Percentiles rank a stretch among this genome's conserved stretches.
phyloP scores from a whole-genome alignment of 1,284 basidiomycete species.

The Bondarzewia mesenterica region DNA sequence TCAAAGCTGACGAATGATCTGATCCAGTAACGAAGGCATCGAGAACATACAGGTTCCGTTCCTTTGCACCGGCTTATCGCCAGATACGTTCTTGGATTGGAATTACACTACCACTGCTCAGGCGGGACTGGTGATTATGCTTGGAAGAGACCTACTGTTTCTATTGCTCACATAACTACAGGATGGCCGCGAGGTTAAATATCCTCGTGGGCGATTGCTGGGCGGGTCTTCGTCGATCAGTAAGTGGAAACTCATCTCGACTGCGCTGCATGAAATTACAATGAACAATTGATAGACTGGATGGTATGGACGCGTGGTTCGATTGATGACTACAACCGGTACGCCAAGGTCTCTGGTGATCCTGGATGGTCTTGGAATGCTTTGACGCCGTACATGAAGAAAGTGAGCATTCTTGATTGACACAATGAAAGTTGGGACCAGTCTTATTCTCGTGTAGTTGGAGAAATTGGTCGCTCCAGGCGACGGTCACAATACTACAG shows the following conservation, averaged over 20 bases:
- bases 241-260: background rate
- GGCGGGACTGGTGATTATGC: slow-evolving; percentile 13
- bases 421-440: too few species aligned
- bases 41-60: slow-evolving; percentile 1
- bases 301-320: slow-evolving; percentile 24
- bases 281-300: too few species aligned
- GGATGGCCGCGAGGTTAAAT: slow-evolving; percentile 18
- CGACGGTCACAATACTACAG: slow-evolving; percentile 22
- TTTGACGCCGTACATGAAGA: slow-evolving; percentile 16
- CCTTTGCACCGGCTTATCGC: background rate
- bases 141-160: background rate
- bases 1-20: background rate
- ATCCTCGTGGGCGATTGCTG: slow-evolving; percentile 27
- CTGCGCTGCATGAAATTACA: background rate
- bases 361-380: slow-evolving; percentile 25
- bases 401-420: slow-evolving; percentile 17
- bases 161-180: background rate
- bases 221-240: slow-evolving; percentile 26
- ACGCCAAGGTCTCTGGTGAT: slow-evolving; percentile 19
- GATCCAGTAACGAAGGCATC: background rate
- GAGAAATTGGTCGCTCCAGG: slow-evolving; percentile 21
- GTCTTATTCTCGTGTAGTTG: slow-evolving; percentile 16
- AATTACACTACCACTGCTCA: slow-evolving; percentile 25
- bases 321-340: slow-evolving; percentile 21
- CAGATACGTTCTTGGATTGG: background rate